These are phyloP conservation scores for Suillus paluster DNA, from an alignment of 768 basidiomycete species.

Conservation along the genomic window DNA sequence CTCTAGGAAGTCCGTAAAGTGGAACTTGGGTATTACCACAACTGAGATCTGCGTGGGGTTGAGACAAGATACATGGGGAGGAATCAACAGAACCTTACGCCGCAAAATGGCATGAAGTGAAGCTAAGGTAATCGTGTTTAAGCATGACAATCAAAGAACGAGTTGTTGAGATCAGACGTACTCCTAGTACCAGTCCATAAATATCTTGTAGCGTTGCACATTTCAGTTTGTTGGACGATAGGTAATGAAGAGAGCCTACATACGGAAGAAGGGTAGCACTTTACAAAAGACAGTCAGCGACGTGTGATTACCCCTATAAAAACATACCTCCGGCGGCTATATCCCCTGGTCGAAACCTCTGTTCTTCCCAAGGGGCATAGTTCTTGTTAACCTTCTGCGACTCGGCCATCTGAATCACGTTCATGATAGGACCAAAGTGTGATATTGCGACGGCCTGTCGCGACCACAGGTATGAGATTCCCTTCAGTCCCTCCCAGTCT, in stretches of 20 bases:
- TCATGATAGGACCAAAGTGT: constrained; percentile 67
- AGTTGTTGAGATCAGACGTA: constrained; percentile 32
- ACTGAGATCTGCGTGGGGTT: constrained; percentile 48
- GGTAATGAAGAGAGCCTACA: constrained; percentile 29
- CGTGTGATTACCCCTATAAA: not conserved
- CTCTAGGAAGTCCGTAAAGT: constrained; percentile 60
- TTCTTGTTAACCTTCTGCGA: constrained; percentile 51
- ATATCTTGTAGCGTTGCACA: constrained; percentile 46
- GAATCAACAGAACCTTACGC: constrained; percentile 39
- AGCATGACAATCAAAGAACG: constrained; percentile 12
- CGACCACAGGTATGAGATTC: no score
- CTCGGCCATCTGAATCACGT: constrained; percentile 61
- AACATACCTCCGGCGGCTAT: constrained; percentile 57
- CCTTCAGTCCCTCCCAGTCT: not conserved
- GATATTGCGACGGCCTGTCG: constrained; percentile 66
- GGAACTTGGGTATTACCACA: constrained; percentile 67
- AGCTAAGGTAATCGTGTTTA: constrained; percentile 38
- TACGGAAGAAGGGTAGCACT: constrained; percentile 69
- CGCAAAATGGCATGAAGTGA: constrained; percentile 57
- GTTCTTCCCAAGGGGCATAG: constrained; percentile 40
- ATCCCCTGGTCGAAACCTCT: constrained; percentile 58
- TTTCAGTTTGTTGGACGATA: constrained; percentile 16
- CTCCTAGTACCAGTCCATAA: constrained; percentile 61
- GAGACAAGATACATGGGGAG: constrained; percentile 6
- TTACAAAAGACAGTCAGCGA: constrained; percentile 1